Conservation (phyloP, 805 yeast species). For the Candida nitratophila region DNA sequence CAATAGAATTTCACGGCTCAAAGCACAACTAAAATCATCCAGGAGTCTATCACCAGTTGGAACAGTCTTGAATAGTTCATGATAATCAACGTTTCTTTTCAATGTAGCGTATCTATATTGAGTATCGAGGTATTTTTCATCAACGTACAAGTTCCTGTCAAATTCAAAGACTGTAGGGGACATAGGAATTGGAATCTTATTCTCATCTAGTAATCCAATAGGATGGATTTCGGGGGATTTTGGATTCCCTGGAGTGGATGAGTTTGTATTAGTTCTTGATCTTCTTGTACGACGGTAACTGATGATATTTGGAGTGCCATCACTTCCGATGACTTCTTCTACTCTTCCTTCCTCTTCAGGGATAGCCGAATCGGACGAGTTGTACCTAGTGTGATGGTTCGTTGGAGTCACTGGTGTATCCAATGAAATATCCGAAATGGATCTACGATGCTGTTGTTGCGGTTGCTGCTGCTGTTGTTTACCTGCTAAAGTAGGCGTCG, state of each 20-base stretch:
- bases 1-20: conserved; percentile 75
- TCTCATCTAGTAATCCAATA: not conserved
- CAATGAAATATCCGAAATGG: conserved; percentile 12
- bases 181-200: not conserved
- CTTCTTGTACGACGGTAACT: conserved; percentile 21
- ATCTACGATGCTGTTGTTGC: conserved; percentile 10
- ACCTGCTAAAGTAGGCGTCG: not conserved
- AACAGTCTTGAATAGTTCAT: conserved; percentile 59
- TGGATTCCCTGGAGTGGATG: not conserved
- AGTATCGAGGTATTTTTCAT: conserved; percentile 52
- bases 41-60: conserved; percentile 65
- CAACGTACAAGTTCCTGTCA: conserved; percentile 44
- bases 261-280: conserved; percentile 9
- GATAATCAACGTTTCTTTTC: conserved; percentile 69
- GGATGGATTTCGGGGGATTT: not conserved
- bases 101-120: conserved; percentile 57
- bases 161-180: not conserved
- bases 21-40: conserved; percentile 87
- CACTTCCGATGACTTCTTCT: conserved; percentile 11
- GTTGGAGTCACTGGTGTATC: conserved; percentile 8
- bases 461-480: conserved; percentile 5
- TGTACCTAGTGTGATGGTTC: not conserved
- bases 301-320: conserved; percentile 23
- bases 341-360: conserved; percentile 9
- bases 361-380: not conserved